Conservation (phyloP, 2,329 filamentous ascomycete species). For the Parafenestella ontariensis region DNA sequence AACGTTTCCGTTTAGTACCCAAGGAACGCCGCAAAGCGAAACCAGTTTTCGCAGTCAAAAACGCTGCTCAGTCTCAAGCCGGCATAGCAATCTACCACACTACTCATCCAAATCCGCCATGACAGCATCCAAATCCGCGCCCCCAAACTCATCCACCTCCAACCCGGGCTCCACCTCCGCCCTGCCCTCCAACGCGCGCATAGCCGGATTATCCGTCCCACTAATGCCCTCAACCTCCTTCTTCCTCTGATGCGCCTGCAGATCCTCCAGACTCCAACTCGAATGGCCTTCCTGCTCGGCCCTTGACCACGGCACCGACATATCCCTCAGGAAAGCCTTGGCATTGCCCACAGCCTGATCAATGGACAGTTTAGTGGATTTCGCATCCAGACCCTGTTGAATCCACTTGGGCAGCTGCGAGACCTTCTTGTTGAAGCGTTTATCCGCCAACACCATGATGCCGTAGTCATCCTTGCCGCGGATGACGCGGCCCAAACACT, state of each 20-base stretch:
- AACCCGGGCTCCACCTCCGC: constrained; percentile 30
- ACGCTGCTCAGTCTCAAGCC: too few relatives aligned
- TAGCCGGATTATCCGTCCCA: constrained; percentile 62
- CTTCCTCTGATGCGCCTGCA: constrained; percentile 80
- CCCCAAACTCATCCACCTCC: constrained; percentile 44
- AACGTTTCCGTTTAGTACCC: too few relatives aligned
- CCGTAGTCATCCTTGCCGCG: constrained; percentile 98
- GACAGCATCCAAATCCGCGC: constrained; percentile 44
- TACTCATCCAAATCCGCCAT: constrained; percentile 42
- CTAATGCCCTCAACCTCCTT: constrained; percentile 72
- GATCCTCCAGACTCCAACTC: constrained; percentile 84
- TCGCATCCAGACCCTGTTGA: constrained; percentile 81
- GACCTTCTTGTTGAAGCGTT: constrained; percentile 90
- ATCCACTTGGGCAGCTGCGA: constrained; percentile 96
- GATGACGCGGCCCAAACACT: constrained; percentile 92
- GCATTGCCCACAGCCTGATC: constrained; percentile 93
- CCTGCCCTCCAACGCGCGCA: constrained; percentile 39
- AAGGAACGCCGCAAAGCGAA: too few relatives aligned
- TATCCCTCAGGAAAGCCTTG: constrained; percentile 85
- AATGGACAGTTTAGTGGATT: constrained; percentile 88
- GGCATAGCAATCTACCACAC: too few relatives aligned
- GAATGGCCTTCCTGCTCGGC: constrained; percentile 91
- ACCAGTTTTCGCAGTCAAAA: too few relatives aligned
- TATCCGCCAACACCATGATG: constrained; percentile 98
- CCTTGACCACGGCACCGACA: constrained; percentile 87